phyloP scores from a whole-genome alignment of 2,329 filamentous ascomycete species.

The Pseudogymnoascus sp. region DNA sequence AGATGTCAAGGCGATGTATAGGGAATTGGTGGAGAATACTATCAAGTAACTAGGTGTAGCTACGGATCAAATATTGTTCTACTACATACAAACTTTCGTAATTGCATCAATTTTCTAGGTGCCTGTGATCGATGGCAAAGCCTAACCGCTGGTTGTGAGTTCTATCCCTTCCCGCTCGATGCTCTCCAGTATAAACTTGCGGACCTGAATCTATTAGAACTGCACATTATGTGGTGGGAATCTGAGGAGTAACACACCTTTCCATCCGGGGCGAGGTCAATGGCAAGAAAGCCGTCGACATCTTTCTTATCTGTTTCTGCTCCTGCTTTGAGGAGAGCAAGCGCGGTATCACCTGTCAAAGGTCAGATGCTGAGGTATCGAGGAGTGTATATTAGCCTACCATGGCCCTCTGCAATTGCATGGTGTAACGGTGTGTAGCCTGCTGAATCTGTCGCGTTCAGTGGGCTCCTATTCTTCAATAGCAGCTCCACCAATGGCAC shows the following conservation, averaged over 20 bases:
- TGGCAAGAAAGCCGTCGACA: constrained; percentile 58
- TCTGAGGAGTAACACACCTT: constrained; percentile 52
- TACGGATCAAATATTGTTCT: constrained; percentile 5
- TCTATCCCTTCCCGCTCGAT: constrained; percentile 83
- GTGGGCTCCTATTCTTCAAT: constrained; percentile 66
- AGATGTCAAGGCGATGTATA: constrained; percentile 94
- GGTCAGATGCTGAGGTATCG: not conserved
- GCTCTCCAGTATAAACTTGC: constrained; percentile 66
- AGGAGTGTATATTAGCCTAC: constrained; percentile 32
- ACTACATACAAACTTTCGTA: constrained; percentile 7
- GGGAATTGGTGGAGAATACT: constrained; percentile 81
- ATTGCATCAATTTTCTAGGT: constrained; percentile 15
- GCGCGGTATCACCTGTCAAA: constrained; percentile 63
- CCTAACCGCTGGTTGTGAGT: not conserved
- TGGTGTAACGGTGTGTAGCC: constrained; percentile 90
- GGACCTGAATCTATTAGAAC: constrained; percentile 20
- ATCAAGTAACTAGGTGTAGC: constrained; percentile 47
- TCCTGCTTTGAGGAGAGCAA: constrained; percentile 75
- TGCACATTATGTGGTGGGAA: not conserved
- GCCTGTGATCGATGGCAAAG: not conserved
- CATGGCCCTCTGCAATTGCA: constrained; percentile 67
- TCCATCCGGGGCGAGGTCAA: constrained; percentile 78
- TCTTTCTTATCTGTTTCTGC: constrained; percentile 77
- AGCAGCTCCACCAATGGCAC: constrained; percentile 79
- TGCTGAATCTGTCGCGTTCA: constrained; percentile 75